A percentile compares a stretch with the other conserved stretches of the same genome.
Conservation (phyloP, 345 rosid genomes). For the Microcos paniculata region DNA sequence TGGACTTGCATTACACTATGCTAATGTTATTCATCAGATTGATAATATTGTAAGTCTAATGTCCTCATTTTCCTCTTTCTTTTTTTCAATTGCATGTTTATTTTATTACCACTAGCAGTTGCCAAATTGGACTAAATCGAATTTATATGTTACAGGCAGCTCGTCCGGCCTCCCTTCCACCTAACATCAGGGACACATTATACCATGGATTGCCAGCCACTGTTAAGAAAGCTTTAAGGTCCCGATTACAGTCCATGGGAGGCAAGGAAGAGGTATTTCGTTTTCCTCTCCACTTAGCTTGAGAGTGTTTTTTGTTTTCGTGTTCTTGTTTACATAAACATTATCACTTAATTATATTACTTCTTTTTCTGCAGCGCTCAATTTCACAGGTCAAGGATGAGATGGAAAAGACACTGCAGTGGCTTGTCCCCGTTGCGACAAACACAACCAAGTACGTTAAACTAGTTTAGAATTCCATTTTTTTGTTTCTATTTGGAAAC, state of each 20-base stretch:
- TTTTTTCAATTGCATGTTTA: not conserved
- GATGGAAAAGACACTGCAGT: slow-evolving; percentile 76
- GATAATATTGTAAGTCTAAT: slow-evolving; percentile 69
- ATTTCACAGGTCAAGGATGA: slow-evolving; percentile 66
- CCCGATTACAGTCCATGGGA: slow-evolving; percentile 47
- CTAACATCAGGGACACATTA: slow-evolving; percentile 64
- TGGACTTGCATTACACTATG: slow-evolving; percentile 93
- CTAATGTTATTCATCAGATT: slow-evolving; percentile 81
- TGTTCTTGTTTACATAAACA: not conserved
- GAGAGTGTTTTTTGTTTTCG: not conserved
- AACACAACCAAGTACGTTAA: slow-evolving; percentile 75
- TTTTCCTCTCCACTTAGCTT: not conserved
- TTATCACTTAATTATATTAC: slow-evolving; percentile 10
- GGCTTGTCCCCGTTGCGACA: slow-evolving; percentile 84
- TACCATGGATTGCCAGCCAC: slow-evolving; percentile 61
- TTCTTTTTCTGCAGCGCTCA: slow-evolving; percentile 50
- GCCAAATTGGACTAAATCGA: slow-evolving; percentile 2
- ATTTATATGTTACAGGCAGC: slow-evolving; percentile 46
- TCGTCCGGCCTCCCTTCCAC: slow-evolving; percentile 68
- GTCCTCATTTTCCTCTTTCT: not conserved
- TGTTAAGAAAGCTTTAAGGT: slow-evolving; percentile 64
- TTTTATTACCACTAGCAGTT: not conserved
- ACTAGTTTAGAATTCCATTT: not conserved
- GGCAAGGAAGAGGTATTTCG: slow-evolving; percentile 59
- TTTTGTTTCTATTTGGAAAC: not conserved